phyloP scores from a whole-genome alignment of 352 stramenopile genomes.

The Thalassiosira pacifica region DNA sequence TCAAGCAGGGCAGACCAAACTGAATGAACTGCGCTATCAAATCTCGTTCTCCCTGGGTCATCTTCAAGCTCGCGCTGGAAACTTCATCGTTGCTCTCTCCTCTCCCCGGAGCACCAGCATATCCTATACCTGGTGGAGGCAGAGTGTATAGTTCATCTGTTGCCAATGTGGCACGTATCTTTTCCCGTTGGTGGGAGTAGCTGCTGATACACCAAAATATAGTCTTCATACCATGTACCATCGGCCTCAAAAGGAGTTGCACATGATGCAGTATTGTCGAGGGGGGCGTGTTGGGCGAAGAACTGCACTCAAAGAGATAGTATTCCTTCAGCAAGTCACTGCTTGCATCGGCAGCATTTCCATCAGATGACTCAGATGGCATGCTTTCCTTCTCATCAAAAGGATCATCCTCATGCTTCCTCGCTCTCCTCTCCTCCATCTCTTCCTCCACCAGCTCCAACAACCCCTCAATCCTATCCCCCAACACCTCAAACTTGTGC shows the following conservation, averaged over 20 bases:
- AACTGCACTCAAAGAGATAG: too few relatives aligned
- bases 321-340: background rate
- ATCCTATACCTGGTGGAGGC: constrained; percentile 9
- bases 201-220: constrained; percentile 97
- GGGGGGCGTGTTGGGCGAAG: constrained; percentile 12
- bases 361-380: constrained; percentile 1
- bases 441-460: constrained; percentile 46
- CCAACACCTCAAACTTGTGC: constrained; percentile 93
- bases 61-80: constrained; percentile 82
- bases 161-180: constrained; percentile 36
- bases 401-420: background rate
- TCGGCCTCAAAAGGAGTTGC: constrained; percentile 94
- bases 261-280: constrained; percentile 85
- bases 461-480: constrained; percentile 58
- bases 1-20: constrained; percentile 93
- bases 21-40: constrained; percentile 94
- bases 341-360: background rate
- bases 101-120: background rate
- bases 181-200: constrained; percentile 81
- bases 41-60: constrained; percentile 93
- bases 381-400: constrained; percentile 9
- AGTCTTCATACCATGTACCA: constrained; percentile 97
- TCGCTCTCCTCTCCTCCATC: constrained; percentile 11
- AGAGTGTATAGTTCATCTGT: constrained; percentile 52
- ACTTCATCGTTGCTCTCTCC: constrained; percentile 70